A percentile compares a stretch with the other conserved stretches of the same genome.
phyloP scores from a whole-genome alignment of 169 alveolate genomes.

The Plasmodium inui region DNA sequence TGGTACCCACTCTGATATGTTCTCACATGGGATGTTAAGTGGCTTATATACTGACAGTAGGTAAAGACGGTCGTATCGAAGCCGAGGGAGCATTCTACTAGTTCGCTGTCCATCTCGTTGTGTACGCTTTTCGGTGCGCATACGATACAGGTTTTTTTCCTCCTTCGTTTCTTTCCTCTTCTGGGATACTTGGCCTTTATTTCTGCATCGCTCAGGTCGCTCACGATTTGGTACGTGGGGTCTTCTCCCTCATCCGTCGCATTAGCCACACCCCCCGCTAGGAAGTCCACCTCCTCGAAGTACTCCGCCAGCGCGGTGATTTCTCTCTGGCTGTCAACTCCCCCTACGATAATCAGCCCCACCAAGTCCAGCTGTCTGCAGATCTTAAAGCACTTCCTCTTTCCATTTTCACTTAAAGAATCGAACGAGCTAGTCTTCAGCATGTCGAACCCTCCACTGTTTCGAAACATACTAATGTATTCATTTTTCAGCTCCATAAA shows the following conservation, averaged over 20 bases:
- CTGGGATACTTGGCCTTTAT: conserved; percentile 26
- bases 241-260: not conserved
- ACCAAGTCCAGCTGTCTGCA: conserved; percentile 91
- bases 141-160: conserved; percentile 85
- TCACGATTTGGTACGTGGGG: conserved; percentile 21
- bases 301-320: conserved; percentile 96
- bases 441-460: conserved; percentile 97
- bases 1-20: conserved; percentile 91
- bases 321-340: conserved; percentile 95
- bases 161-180: conserved; percentile 53
- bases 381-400: conserved; percentile 80
- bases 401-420: conserved; percentile 90
- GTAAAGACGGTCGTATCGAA: conserved; percentile 96
- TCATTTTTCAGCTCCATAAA: conserved; percentile 91
- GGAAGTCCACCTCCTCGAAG: conserved; percentile 80
- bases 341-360: conserved; percentile 97
- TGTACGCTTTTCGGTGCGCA: conserved; percentile 97
- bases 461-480: conserved; percentile 93
- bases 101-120: conserved; percentile 94
- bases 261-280: not conserved
- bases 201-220: conserved; percentile 62
- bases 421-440: conserved; percentile 95
- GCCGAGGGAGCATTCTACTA: conserved; percentile 95
- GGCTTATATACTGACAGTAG: conserved; percentile 93
- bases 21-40: conserved; percentile 88